A percentile compares a stretch with the other conserved stretches of the same genome.
Evolutionary conservation across 225 moss, liverwort and hornwort species (phyloP).

Genomic region (Physcomitrium patens): DNA sequence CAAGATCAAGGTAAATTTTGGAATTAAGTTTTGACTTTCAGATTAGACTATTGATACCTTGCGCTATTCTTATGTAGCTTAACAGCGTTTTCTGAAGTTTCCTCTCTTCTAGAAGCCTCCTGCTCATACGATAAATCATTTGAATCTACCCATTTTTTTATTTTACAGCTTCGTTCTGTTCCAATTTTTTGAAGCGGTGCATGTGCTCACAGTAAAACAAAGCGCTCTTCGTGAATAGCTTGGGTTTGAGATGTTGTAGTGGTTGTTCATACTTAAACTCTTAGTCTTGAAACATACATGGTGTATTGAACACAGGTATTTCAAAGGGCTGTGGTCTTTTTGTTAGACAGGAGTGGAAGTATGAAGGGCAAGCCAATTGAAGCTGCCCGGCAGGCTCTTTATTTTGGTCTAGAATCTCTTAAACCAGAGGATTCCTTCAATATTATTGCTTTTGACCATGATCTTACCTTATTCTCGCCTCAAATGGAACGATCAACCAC

Average conservation of each 20-base stretch:
- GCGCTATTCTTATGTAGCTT: neutral
- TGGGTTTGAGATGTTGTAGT: conserved; percentile 6
- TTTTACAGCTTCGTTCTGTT: neutral
- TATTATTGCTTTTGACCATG: conserved; percentile 77
- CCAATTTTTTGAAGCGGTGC: neutral
- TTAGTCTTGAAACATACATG: conserved; percentile 15
- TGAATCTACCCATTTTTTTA: neutral
- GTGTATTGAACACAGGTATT: conserved; percentile 52
- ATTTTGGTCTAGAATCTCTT: conserved; percentile 60
- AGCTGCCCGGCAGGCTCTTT: conserved; percentile 67
- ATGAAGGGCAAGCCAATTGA: conserved; percentile 76
- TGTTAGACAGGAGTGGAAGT: conserved; percentile 81
- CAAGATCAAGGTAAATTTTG: conserved; percentile 49
- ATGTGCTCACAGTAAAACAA: neutral
- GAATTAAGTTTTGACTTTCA: conserved; percentile 1
- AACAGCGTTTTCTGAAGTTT: neutral
- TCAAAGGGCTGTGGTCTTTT: conserved; percentile 71
- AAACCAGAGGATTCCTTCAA: conserved; percentile 69
- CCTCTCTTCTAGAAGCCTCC: neutral
- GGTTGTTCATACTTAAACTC: neutral
- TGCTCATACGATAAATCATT: neutral
- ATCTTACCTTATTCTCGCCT: conserved; percentile 54
- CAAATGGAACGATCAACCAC: conserved; percentile 50
- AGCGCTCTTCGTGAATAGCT: neutral
- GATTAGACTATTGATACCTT: conserved; percentile 1